phyloP scores from a whole-genome alignment of 768 basidiomycete genomes.

The Leccinum olivaceopallidum region DNA sequence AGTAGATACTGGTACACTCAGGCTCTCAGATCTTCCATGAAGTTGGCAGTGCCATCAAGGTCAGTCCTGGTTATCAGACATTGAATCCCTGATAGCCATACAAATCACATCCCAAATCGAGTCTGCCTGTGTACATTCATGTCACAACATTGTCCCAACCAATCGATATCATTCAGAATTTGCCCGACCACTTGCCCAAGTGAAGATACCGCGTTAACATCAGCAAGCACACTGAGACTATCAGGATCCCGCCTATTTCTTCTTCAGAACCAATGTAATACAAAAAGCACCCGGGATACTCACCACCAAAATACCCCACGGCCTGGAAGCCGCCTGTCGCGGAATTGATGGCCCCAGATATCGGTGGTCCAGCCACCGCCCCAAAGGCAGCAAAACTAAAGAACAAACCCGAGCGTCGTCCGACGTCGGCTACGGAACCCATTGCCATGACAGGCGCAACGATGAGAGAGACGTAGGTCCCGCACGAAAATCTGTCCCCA shows the following conservation, averaged over 20 bases:
- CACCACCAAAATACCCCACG: slow-evolving; percentile 44
- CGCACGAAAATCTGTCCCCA: slow-evolving; percentile 52
- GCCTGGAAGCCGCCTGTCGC: slow-evolving; percentile 47
- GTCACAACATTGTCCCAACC: background rate
- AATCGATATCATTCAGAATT: slow-evolving; percentile 32
- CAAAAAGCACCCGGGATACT: background rate
- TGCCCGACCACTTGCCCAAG: slow-evolving; percentile 41
- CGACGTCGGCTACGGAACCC: slow-evolving; percentile 61
- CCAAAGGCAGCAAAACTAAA: slow-evolving; percentile 63
- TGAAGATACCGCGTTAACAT: slow-evolving; percentile 41
- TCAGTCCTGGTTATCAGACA: no score
- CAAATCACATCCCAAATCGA: background rate
- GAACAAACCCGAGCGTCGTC: slow-evolving; percentile 64
- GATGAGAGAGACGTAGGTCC: slow-evolving; percentile 59
- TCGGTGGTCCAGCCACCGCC: slow-evolving; percentile 68
- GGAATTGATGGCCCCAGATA: slow-evolving; percentile 66
- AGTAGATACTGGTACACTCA: background rate
- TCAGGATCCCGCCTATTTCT: slow-evolving; percentile 36
- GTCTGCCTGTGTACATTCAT: background rate
- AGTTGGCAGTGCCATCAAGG: background rate
- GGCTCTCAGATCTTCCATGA: background rate
- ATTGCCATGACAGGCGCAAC: slow-evolving; percentile 59
- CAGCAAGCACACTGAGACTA: slow-evolving; percentile 45
- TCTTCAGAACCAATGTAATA: background rate
- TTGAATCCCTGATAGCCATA: background rate